These are phyloP conservation scores for Chaetoceros muelleri DNA, from an alignment of 108 stramenopile species.

Conservation along the genomic window DNA sequence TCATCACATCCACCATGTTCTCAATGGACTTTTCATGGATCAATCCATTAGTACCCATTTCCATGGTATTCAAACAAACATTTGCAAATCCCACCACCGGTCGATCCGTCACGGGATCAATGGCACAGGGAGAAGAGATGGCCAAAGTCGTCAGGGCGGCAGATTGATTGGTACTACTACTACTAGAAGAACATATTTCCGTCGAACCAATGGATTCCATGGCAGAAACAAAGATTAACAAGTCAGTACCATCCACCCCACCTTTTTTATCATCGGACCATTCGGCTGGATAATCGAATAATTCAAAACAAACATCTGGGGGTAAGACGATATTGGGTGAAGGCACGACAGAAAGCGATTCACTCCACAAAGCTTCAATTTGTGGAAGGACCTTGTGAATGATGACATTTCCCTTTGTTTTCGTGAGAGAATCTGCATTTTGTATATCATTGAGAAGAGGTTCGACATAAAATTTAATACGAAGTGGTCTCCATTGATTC, in stretches of 20 bases:
- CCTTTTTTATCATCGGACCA: not conserved
- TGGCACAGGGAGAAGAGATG: slow-evolving; percentile 9
- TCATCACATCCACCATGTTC: slow-evolving; percentile 5
- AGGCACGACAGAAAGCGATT: not conserved
- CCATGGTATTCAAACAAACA: slow-evolving; percentile 15
- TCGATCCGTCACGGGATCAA: slow-evolving; percentile 16
- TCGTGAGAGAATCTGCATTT: not conserved
- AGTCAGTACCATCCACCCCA: not conserved
- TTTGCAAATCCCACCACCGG: slow-evolving; percentile 20
- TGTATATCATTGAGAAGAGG: not conserved
- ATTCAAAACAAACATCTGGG: not conserved
- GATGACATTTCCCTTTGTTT: not conserved
- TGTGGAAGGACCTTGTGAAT: not conserved
- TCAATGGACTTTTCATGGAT: not conserved
- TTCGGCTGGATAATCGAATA: not conserved
- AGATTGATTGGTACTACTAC: no score
- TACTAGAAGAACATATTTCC: not conserved
- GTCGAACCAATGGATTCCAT: not conserved
- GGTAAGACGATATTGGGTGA: not conserved
- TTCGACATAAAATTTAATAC: not conserved
- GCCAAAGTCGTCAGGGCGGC: slow-evolving; percentile 7
- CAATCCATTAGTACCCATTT: not conserved
- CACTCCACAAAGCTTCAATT: not conserved
- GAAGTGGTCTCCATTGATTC: not conserved
- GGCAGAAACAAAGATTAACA: not conserved